Base-by-base conservation (phyloP, 176 grass and related monocot genomes). In the Musa beccarii region DNA sequence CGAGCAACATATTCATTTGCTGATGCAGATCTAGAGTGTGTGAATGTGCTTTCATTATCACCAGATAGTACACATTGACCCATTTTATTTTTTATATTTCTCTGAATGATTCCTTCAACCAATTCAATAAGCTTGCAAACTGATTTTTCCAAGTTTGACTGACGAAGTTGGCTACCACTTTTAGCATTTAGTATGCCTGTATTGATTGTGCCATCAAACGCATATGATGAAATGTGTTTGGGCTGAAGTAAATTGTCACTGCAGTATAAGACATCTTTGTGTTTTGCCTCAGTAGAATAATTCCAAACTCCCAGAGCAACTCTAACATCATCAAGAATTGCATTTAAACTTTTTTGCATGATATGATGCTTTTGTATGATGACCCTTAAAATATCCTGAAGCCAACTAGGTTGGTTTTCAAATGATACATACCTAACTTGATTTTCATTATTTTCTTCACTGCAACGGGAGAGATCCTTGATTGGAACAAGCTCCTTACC, bases 291-390 rank as follows among this genome's bases (percentile, higher is more conserved):
- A 8, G 11, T 61, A 71, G 68, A 77, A 68, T 68, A 63, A 7
- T 75, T 72, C 28, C 51, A 76, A 28, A 72, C 59, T 50, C 78
- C 78, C 79, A 92, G 10, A 66, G 77, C 82, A 76, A 53, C 81
- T 19, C 73, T 59, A 52, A 96, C 85, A 64, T 86, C 79, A 16
- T 90, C 77, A 75, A 96, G 29, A 67, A 96, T 86, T 21, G 26
- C 14, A 28, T 81, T 69, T 3, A 87, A 28, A 63, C 81, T 86
- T 75, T 86, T 74, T 26, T 89, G 85, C 20, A 54, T 83, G 49
- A 84, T 72, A 71, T 96, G 84, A 79, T 92, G 89, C 83, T 83
- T 83, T 0, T 84, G 75, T 20, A 81, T 72, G n/a, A 90, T 83
- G 10, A 96, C 76, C 66, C 83, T 34, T 79, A 87, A 79, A 16